These are phyloP conservation scores for Eucalyptus cloeziana DNA, from an alignment of 345 rosid species.

Conservation along the genomic window DNA sequence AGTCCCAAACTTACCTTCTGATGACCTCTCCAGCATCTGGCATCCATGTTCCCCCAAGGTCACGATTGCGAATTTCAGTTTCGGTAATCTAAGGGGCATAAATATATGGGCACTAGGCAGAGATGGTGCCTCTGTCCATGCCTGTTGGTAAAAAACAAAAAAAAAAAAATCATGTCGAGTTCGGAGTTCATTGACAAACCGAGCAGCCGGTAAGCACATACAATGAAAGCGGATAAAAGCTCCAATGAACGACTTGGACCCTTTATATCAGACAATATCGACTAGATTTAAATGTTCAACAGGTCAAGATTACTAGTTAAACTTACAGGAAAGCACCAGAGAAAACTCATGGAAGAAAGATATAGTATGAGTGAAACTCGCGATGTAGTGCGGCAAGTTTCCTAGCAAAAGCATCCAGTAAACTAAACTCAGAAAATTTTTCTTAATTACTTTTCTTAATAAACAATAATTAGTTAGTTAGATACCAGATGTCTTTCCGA, in stretches of 20 bases:
- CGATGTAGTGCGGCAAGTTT: neutral
- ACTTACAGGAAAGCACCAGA: neutral
- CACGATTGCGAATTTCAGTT: constrained; percentile 63
- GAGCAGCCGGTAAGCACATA: neutral
- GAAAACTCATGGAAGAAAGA: neutral
- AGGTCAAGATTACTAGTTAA: neutral
- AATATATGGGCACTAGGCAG: constrained; percentile 59
- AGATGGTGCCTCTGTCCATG: constrained; percentile 69
- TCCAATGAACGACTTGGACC: neutral
- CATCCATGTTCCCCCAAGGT: constrained; percentile 87
- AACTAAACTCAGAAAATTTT: neutral
- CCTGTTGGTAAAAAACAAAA: constrained; percentile 13
- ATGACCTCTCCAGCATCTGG: constrained; percentile 65
- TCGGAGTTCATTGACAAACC: neutral
- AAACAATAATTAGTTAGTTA: neutral
- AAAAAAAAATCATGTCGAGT: neutral
- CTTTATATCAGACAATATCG: neutral
- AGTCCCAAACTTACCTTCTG: constrained; percentile 27
- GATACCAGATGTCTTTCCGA: neutral
- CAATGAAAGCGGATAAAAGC: neutral
- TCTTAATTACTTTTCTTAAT: neutral
- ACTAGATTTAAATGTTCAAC: neutral
- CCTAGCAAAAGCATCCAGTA: neutral
- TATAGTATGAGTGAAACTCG: neutral
- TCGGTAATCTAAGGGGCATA: constrained; percentile 63